Evolutionary conservation across 2,329 filamentous ascomycete species (phyloP), one percentile per base, ranked within the genome.

Genomic region (Trichoderma koningii): DNA sequence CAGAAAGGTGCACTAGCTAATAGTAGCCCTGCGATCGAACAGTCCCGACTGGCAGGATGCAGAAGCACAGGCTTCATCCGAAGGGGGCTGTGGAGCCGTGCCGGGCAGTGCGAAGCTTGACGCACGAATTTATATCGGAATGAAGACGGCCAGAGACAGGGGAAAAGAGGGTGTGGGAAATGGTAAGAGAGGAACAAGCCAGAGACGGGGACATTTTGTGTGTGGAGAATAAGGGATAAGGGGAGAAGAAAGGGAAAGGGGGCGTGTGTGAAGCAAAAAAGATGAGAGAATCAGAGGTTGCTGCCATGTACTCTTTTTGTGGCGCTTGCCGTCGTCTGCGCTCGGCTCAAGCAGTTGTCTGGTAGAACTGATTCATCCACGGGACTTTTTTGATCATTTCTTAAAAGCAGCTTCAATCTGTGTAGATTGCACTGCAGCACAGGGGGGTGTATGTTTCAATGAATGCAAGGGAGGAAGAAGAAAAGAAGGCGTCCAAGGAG

Each of bases 121-220:
- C 57, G 63, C 74, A 76, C 74, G 74, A 76, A 71, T 71, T 75
- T 74, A 75, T 74, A 71, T 69, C 74, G 74, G 74, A 76, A 76
- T 68, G 68, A 57, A 42, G 28, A 30, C 28, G 30, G 15, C 26
- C 47, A 53, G 42, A 51, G 26, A 60, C 28, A 42, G 61, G 63
- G 55, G 55, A 14, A 6, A 38, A 38, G 34, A 38, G 34, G 34
- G 34, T 38, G 34, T 38, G 34, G 1, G 34, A 38, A 38, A 38
- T 38, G 55, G 26, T 47, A 34, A 19, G 19, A 41, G 19, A 47
- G 15, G 57, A 34, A 30, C 44, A 52, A 15, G 34, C 34, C 34
- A 34, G 10, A 34, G 9, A 7, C 62, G 44, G 62, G 51, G 42
- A 45, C 21, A 23, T 50, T 17, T 28, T 64, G 62, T 23, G 62